Conservation (phyloP, 2,329 filamentous ascomycete genomes). For the Aspergillus bombycis region DNA sequence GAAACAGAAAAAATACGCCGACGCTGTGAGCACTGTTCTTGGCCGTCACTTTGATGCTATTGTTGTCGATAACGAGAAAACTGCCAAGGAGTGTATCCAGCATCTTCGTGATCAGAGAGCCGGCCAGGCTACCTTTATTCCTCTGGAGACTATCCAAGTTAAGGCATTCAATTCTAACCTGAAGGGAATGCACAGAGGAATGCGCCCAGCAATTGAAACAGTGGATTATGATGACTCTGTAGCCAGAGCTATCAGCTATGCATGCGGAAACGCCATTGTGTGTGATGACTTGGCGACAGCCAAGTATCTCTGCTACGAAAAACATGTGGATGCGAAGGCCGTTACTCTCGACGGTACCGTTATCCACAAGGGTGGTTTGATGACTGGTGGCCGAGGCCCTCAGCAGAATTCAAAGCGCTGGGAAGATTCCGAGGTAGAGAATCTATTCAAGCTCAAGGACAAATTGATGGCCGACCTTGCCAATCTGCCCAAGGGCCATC, state of each 20-base stretch:
- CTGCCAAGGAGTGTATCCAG: slow-evolving; percentile 88
- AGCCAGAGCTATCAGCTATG: slow-evolving; percentile 91
- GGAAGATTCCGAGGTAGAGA: slow-evolving; percentile 87
- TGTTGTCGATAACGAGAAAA: slow-evolving; percentile 93
- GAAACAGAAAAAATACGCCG: slow-evolving; percentile 95
- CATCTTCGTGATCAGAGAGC: slow-evolving; percentile 90
- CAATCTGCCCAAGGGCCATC: slow-evolving; percentile 76
- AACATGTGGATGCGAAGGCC: slow-evolving; percentile 84
- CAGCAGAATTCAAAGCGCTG: slow-evolving; percentile 79
- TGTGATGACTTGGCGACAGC: slow-evolving; percentile 86
- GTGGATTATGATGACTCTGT: slow-evolving; percentile 89
- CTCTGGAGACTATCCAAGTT: slow-evolving; percentile 95
- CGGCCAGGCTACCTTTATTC: slow-evolving; percentile 89
- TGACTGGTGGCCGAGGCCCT: slow-evolving; percentile 89
- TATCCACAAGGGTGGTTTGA: slow-evolving; percentile 93
- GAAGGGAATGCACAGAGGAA: slow-evolving; percentile 82
- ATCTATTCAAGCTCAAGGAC: slow-evolving; percentile 74
- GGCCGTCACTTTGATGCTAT: slow-evolving; percentile 93
- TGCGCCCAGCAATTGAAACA: slow-evolving; percentile 88
- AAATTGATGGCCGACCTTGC: slow-evolving; percentile 78
- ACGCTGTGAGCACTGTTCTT: slow-evolving; percentile 88
- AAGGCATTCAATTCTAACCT: slow-evolving; percentile 86
- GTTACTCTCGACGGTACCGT: slow-evolving; percentile 94
- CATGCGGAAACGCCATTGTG: slow-evolving; percentile 91
- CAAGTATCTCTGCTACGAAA: slow-evolving; percentile 85